phyloP scores from a whole-genome alignment of 2,329 filamentous ascomycete species.

The Fusarium buxicola region DNA sequence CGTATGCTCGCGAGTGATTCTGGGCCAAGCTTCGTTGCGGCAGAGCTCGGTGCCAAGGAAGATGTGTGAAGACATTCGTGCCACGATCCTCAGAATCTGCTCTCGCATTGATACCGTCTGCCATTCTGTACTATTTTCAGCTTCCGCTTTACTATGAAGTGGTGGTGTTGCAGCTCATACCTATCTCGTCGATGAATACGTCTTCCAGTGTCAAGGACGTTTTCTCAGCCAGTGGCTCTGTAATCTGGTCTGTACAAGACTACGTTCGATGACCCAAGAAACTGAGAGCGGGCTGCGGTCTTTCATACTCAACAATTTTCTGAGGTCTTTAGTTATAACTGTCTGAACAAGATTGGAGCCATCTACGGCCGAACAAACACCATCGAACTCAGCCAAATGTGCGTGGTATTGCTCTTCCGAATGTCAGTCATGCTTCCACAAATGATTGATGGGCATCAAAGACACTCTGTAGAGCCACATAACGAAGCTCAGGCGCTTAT shows the following conservation, averaged over 20 bases:
- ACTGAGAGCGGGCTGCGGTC: background rate
- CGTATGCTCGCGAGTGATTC: slow-evolving; percentile 4
- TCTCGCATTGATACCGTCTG: background rate
- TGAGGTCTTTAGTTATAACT: background rate
- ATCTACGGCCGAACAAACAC: background rate
- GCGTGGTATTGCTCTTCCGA: background rate
- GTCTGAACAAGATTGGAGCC: background rate
- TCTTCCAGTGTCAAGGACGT: background rate
- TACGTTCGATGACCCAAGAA: background rate
- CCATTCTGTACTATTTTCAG: background rate
- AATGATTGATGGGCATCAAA: background rate
- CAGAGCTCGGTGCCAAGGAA: slow-evolving; percentile 10
- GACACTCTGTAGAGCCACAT: background rate
- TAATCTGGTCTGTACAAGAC: background rate
- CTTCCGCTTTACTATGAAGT: too few species aligned
- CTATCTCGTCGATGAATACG: background rate
- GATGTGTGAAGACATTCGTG: background rate
- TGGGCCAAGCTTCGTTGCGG: slow-evolving; percentile 1
- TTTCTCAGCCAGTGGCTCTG: background rate
- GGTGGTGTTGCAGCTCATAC: too few species aligned
- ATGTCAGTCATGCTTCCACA: background rate
- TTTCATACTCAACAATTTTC: background rate
- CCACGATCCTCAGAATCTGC: background rate
- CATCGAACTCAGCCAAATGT: background rate
- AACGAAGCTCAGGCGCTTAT: background rate